Evolutionary conservation across 805 yeast genomes (phyloP).

Genomic region (Cyberlindnera euphorbiae): DNA sequence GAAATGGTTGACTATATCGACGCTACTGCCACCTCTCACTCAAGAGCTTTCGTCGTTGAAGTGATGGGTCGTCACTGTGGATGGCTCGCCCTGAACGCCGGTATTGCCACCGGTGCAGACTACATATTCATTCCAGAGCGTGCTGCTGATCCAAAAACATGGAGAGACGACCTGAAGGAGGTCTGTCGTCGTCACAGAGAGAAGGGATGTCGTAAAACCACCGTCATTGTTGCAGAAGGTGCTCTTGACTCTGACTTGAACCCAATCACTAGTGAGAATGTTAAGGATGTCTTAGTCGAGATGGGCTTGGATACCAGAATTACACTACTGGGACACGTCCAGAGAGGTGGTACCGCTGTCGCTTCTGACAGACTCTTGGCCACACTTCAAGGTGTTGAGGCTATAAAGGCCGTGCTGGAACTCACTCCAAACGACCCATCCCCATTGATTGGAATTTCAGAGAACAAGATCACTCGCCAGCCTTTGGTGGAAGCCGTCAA

Average conservation of each 20-base stretch:
- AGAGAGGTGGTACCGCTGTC: constrained; percentile 98
- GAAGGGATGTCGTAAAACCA: constrained; percentile 89
- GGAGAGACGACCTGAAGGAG: constrained; percentile 52
- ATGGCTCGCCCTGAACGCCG: constrained; percentile 97
- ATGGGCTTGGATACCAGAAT: constrained; percentile 91
- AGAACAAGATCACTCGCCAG: constrained; percentile 79
- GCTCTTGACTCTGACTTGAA: constrained; percentile 79
- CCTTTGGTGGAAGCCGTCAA: constrained; percentile 88
- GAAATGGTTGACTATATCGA: constrained; percentile 94
- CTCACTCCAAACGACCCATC: constrained; percentile 88
- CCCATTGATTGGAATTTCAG: constrained; percentile 87
- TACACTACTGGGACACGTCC: constrained; percentile 95
- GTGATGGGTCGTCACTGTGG: constrained; percentile 99
- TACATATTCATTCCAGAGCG: constrained; percentile 91
- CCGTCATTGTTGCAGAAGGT: constrained; percentile 97
- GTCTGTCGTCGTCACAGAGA: constrained; percentile 41
- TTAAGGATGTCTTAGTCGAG: constrained; percentile 74
- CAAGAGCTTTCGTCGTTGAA: constrained; percentile 95
- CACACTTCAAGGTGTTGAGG: constrained; percentile 96
- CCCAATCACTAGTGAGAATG: constrained; percentile 77
- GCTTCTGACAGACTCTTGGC: constrained; percentile 91
- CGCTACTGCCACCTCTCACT: constrained; percentile 95
- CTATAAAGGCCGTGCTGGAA: constrained; percentile 87
- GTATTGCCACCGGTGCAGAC: constrained; percentile 95
- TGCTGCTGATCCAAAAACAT: constrained; percentile 68